Percentiles rank a stretch among this genome's conserved stretches.
phyloP scores from a whole-genome alignment of 148 eudicot genomes.

The Camellia lanceoleosa region DNA sequence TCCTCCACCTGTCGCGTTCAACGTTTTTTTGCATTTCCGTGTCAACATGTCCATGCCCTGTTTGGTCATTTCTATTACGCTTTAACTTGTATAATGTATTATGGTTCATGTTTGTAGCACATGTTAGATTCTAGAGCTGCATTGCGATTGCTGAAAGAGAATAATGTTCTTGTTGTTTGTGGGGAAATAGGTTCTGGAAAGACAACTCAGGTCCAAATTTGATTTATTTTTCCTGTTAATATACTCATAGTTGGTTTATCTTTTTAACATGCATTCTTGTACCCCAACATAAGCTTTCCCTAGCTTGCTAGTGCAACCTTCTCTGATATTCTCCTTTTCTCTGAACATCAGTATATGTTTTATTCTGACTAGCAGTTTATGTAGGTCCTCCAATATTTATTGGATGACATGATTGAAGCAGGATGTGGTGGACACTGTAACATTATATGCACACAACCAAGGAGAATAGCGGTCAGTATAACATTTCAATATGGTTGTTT shows the following conservation, averaged over 20 bases:
- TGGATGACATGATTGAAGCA: conserved; percentile 94
- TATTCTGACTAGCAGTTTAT: conserved; percentile 23
- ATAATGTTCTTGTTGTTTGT: conserved; percentile 77
- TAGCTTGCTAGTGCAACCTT: conserved; percentile 4
- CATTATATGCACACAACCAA: conserved; percentile 92
- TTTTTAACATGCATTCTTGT: neutral
- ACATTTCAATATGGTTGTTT: neutral
- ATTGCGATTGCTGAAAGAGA: conserved; percentile 54
- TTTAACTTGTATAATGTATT: neutral
- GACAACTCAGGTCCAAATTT: conserved; percentile 82
- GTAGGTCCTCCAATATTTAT: conserved; percentile 90
- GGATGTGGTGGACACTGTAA: conserved; percentile 82
- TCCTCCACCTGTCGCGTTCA: too few relatives aligned
- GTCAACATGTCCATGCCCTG: neutral
- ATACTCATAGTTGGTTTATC: neutral
- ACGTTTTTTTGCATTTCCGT: too few relatives aligned
- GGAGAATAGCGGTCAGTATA: conserved; percentile 85
- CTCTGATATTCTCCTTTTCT: neutral
- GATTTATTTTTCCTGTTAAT: neutral
- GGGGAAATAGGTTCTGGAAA: conserved; percentile 99
- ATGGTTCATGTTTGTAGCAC: conserved; percentile 34
- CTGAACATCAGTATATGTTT: neutral
- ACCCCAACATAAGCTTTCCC: neutral
- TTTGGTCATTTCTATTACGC: neutral
- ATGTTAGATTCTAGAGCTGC: conserved; percentile 78